Percentiles rank a stretch among this genome's conserved stretches.
Evolutionary conservation across 2,329 filamentous ascomycete species (phyloP).

Genomic region (Ophiostoma fasciatum): DNA sequence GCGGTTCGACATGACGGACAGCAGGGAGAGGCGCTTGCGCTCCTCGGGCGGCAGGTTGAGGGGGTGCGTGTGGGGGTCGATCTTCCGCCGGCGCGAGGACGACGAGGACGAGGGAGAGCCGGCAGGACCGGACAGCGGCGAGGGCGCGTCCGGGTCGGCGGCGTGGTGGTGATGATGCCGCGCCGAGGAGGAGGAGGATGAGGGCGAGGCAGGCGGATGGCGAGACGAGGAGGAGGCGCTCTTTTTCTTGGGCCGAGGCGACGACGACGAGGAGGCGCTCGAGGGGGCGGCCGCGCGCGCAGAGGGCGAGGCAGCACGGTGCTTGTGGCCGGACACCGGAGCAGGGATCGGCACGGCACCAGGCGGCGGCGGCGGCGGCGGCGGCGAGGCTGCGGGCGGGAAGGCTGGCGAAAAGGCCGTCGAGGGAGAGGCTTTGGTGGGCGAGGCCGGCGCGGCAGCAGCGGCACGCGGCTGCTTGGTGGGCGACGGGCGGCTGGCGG

Average conservation of each 20-base stretch:
- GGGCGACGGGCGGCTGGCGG: conserved; percentile 15
- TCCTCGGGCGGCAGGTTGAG: conserved; percentile 84
- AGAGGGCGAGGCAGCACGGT: conserved; percentile 1
- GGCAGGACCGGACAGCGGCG: not conserved
- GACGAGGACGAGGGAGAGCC: conserved; percentile 21
- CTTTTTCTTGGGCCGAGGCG: conserved; percentile 5
- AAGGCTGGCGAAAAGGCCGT: not conserved
- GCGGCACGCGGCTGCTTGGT: conserved; percentile 16
- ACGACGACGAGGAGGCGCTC: not conserved
- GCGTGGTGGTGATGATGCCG: not conserved
- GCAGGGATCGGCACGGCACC: conserved; percentile 16
- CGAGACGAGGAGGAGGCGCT: not conserved
- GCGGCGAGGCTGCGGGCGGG: not conserved
- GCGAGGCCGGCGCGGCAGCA: conserved; percentile 9
- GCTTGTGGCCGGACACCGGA: conserved; percentile 12
- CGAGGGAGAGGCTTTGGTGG: conserved; percentile 6
- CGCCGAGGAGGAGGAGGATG: not conserved
- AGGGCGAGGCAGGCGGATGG: not conserved
- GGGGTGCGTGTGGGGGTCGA: conserved; percentile 63
- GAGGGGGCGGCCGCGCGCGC: not conserved
- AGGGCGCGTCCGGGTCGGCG: not conserved
- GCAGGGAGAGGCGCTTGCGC: conserved; percentile 57
- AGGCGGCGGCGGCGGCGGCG: not conserved
- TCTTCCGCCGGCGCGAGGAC: conserved; percentile 35
- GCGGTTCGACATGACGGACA: conserved; percentile 47